phyloP scores from a whole-genome alignment of 2,329 filamentous ascomycete species.

The Aspergillus sojae region DNA sequence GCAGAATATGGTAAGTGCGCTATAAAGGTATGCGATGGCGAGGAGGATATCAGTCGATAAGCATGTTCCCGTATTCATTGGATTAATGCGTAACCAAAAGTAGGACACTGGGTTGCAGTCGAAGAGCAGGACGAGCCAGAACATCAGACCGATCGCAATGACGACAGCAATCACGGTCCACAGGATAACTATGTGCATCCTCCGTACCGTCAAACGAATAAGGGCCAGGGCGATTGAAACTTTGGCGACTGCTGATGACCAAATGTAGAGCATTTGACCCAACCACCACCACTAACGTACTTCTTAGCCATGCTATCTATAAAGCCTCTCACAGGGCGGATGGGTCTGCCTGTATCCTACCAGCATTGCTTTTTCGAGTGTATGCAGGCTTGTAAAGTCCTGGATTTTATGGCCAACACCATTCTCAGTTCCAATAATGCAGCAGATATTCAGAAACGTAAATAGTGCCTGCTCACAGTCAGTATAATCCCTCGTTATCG shows the following conservation, averaged over 20 bases:
- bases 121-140: background rate
- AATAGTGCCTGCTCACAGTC: background rate
- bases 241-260: background rate
- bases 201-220: background rate
- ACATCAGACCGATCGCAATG: background rate
- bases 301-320: background rate
- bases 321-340: background rate
- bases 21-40: background rate
- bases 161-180: background rate
- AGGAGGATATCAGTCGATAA: background rate
- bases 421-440: background rate
- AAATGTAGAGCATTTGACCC: background rate
- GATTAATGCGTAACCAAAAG: background rate
- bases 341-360: background rate
- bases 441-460: background rate
- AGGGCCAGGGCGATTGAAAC: background rate
- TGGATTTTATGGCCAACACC: background rate
- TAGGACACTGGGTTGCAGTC: background rate
- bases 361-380: background rate
- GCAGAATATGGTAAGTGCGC: background rate
- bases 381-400: background rate
- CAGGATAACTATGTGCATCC: background rate
- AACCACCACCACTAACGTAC: background rate
- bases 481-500: background rate
- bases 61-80: background rate